A percentile compares a stretch with the other conserved stretches of the same genome.
These are phyloP conservation scores for Apiotrichum domesticum DNA, from an alignment of 1,284 basidiomycete species.

Conservation along the genomic window DNA sequence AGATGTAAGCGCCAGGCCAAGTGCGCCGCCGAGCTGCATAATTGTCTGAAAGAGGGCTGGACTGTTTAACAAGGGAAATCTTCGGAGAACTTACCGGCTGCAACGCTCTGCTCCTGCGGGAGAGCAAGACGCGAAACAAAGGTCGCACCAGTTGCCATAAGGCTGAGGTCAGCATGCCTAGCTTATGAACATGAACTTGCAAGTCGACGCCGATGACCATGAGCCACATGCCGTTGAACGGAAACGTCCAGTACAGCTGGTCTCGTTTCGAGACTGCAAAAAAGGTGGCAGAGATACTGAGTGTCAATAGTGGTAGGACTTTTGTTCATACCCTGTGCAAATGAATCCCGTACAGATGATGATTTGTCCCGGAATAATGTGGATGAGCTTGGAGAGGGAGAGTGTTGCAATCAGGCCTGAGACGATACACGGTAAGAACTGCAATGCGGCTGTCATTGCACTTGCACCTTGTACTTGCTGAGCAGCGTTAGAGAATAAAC, in stretches of 20 bases:
- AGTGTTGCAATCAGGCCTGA: constrained; percentile 58
- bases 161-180: constrained; percentile 25
- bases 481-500: neutral
- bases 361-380: constrained; percentile 7
- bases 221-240: constrained; percentile 44
- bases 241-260: constrained; percentile 9
- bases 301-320: neutral
- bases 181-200: constrained; percentile 8
- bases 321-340: constrained; percentile 36
- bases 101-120: constrained; percentile 65
- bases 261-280: constrained; percentile 60
- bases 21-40: constrained; percentile 58
- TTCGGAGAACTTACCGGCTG: constrained; percentile 44
- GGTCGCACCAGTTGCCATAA: constrained; percentile 62
- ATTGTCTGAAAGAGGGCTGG: constrained; percentile 47
- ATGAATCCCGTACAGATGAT: constrained; percentile 57
- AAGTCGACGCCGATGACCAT: constrained; percentile 69
- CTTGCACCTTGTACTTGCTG: constrained; percentile 10
- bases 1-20: constrained; percentile 65
- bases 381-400: constrained; percentile 28
- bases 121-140: constrained; percentile 62
- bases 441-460: constrained; percentile 58
- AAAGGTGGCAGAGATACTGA: constrained; percentile 56
- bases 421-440: constrained; percentile 66
- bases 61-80: too few species aligned